phyloP scores from a whole-genome alignment of 1,284 basidiomycete genomes.

The Ustilago vetiveriae region DNA sequence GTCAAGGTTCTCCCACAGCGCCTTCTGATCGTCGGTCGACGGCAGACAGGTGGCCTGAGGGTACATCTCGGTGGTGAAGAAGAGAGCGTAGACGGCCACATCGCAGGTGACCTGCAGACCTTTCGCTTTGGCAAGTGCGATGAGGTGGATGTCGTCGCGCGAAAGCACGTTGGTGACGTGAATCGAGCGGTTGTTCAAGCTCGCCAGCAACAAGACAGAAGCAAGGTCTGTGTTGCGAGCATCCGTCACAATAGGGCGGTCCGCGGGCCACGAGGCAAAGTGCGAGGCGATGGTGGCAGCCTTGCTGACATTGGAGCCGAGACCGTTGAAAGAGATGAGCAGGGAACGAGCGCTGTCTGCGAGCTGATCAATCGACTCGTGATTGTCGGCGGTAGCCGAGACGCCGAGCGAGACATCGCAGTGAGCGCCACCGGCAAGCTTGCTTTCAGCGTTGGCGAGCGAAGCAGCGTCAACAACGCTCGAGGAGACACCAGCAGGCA shows the following conservation, averaged over 20 bases:
- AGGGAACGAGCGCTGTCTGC: constrained; percentile 59
- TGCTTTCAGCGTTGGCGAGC: constrained; percentile 57
- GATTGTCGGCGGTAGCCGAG: constrained; percentile 54
- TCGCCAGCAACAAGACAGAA: constrained; percentile 90
- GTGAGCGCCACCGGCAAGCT: constrained; percentile 58
- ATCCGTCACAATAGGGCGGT: constrained; percentile 93
- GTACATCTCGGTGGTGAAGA: constrained; percentile 80
- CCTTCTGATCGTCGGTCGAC: constrained; percentile 79
- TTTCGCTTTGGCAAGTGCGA: constrained; percentile 93
- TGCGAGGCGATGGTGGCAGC: constrained; percentile 77
- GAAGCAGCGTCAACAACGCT: constrained; percentile 48
- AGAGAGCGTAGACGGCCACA: constrained; percentile 89
- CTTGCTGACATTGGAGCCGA: constrained; percentile 51
- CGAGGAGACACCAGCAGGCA: constrained; percentile 44
- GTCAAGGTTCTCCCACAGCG: constrained; percentile 86
- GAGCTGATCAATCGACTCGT: constrained; percentile 47
- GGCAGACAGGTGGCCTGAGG: constrained; percentile 75
- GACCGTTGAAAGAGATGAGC: constrained; percentile 59
- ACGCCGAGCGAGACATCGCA: constrained; percentile 63
- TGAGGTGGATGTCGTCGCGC: constrained; percentile 87
- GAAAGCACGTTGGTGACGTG: constrained; percentile 93
- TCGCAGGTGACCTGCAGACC: constrained; percentile 95
- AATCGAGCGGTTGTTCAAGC: constrained; percentile 85
- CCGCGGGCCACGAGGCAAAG: constrained; percentile 88
- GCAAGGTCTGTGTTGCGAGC: constrained; percentile 91